Conservation (phyloP, 129 eudicot genomes). For the Pseudognaphalium luteoalbum region DNA sequence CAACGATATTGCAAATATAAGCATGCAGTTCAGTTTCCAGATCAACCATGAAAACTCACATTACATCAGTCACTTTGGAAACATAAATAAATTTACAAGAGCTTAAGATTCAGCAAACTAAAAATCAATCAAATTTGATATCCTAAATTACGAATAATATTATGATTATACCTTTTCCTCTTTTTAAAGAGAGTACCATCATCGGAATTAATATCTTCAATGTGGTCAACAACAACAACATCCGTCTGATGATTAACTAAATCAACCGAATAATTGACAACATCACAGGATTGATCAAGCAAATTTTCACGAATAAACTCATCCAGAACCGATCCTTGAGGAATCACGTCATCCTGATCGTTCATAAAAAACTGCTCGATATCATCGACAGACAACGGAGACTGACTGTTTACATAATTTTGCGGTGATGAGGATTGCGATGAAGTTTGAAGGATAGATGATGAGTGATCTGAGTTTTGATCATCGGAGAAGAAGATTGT, state of each 20-base stretch:
- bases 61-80: too few relatives aligned
- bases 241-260: conserved; percentile 4
- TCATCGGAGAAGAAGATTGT: not conserved
- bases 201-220: not conserved
- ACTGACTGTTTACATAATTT: conserved; percentile 7
- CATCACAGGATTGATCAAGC: conserved; percentile 47
- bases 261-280: conserved; percentile 21
- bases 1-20: too few relatives aligned
- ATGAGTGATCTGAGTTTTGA: not conserved
- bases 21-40: too few relatives aligned
- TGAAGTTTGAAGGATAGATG: conserved; percentile 20
- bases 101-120: too few relatives aligned
- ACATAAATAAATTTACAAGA: too few relatives aligned
- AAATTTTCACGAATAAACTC: conserved; percentile 34
- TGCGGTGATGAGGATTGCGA: not conserved
- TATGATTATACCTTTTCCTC: too few relatives aligned
- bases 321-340: conserved; percentile 6
- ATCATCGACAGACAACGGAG: conserved; percentile 37
- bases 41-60: too few relatives aligned
- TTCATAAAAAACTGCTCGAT: conserved; percentile 51
- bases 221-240: not conserved
- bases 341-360: conserved; percentile 34
- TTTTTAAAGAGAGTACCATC: not conserved
- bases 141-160: too few relatives aligned
- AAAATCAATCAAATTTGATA: too few relatives aligned